Base-by-base conservation (phyloP, 2,329 filamentous ascomycete species). In the Nothophaeocryptopus gaeumannii region DNA sequence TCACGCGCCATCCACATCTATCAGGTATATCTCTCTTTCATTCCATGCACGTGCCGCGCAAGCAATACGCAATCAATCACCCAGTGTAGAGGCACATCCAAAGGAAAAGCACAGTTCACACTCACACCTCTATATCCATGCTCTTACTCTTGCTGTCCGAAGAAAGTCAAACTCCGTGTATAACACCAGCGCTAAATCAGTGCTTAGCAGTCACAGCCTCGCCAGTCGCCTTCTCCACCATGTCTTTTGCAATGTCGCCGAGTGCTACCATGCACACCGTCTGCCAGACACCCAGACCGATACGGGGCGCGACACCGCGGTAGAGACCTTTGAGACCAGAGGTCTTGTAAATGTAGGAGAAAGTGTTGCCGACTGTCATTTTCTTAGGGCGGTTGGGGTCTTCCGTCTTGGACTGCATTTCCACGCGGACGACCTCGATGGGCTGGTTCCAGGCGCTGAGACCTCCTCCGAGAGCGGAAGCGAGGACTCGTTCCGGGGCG, bases 221-320 rank as follows among this genome's bases (percentile, higher is more conserved):
- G 61, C 82, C 82, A 34, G 81, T 85, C 63, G 82, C 68, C 72
- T 81, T 83, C 73, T 84, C 81, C 56, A 84, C 81, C 62, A 75
- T 73, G 63, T 85, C 81, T 69, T 85, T 85, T 55, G 82, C 82
- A 67, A 82, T 82, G 77, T 97, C 93, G 75, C 93, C 93, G 73
- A 97, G 80, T 67, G 92, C 93, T 75, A 99, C 93, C 93, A 99
- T 99, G 81, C 93, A 99, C 68, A 99, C 87, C 56, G 93, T 99
- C 81, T 99, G 93, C 93, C 93, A 99, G 77, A 99, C 83, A 69
- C 93, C 86, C 58, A 99, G 84, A 63, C 91, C 91, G 70, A 99
- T 91, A 72, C 93, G 86, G 64, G 93, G 93, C 62, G 89, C 80
- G 58, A 99, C 92, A 68, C 93, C 93, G 68, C 93, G 89, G 81